Percentiles rank a stretch among this genome's conserved stretches.
These are phyloP conservation scores for Saccharum officinarum DNA, from an alignment of 176 grass and related monocot genomes.

Conservation along the genomic window DNA sequence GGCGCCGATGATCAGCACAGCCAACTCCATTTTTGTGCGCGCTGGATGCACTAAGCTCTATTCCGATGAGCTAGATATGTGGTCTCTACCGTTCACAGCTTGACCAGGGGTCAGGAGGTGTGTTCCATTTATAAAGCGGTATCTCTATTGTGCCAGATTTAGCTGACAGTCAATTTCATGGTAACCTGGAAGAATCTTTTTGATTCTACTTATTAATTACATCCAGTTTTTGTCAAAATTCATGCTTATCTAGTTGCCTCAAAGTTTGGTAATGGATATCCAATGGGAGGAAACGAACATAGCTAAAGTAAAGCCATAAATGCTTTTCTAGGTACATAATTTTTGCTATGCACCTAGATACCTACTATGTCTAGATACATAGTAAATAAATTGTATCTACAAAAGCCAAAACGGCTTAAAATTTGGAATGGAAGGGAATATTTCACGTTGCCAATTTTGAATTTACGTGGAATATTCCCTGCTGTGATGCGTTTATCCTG, in stretches of 20 bases:
- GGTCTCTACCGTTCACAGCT: not conserved
- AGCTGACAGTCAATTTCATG: not conserved
- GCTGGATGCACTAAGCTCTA: not conserved
- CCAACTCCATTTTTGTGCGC: not conserved
- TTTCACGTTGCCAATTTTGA: not conserved
- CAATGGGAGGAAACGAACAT: not conserved
- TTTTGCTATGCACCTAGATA: not conserved
- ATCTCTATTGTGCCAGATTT: not conserved
- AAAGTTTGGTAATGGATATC: not conserved
- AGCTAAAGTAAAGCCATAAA: not conserved
- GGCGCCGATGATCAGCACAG: constrained; percentile 23
- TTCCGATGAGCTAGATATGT: not conserved
- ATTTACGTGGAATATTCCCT: not conserved
- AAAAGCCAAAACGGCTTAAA: not conserved
- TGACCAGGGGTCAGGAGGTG: not conserved
- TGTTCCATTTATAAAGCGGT: not conserved
- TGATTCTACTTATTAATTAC: not conserved
- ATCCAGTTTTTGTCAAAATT: not conserved
- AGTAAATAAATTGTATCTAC: not conserved
- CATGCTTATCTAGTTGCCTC: not conserved
- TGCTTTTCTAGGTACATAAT: not conserved
- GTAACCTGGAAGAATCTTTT: not conserved
- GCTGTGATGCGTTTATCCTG: not conserved
- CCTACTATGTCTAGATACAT: not conserved
- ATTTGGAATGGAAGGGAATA: not conserved